Percentiles rank a stretch among this genome's conserved stretches.
Conservation (phyloP, 148 eudicot species). For the Spergularia bocconei region DNA sequence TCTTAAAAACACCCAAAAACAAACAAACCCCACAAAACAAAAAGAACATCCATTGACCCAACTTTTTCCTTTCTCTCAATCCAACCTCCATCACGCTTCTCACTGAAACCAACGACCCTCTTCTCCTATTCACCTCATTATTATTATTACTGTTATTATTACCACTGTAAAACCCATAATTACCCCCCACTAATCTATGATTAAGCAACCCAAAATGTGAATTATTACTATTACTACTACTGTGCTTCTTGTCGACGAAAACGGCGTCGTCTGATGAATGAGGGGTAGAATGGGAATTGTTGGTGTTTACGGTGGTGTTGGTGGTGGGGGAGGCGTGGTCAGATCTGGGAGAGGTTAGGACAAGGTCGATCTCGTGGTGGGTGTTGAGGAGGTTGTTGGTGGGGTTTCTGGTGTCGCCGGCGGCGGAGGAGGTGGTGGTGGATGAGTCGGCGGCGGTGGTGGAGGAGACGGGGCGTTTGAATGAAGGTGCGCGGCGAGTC, state of each 20-base stretch:
- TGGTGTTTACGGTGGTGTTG: constrained; percentile 21
- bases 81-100: constrained; percentile 33
- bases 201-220: constrained; percentile 26
- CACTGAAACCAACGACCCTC: constrained; percentile 16
- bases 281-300: too few relatives aligned
- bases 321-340: constrained; percentile 31
- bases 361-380: constrained; percentile 62
- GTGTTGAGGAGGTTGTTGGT: constrained; percentile 7
- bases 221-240: background rate
- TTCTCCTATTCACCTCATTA: background rate
- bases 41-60: constrained; percentile 78
- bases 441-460: background rate
- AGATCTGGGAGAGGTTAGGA: constrained; percentile 78
- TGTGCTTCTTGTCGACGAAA: constrained; percentile 44
- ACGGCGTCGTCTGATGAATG: constrained; percentile 37
- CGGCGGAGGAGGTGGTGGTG: background rate
- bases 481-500: constrained; percentile 86
- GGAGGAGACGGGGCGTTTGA: constrained; percentile 41
- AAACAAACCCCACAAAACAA: constrained; percentile 73
- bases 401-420: constrained; percentile 5
- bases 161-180: background rate
- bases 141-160: background rate
- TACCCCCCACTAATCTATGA: constrained; percentile 31
- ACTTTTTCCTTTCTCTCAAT: constrained; percentile 47
- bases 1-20: constrained; percentile 64